Conservation (phyloP, 1,284 basidiomycete genomes). For the Tranzscheliella williamsii region DNA sequence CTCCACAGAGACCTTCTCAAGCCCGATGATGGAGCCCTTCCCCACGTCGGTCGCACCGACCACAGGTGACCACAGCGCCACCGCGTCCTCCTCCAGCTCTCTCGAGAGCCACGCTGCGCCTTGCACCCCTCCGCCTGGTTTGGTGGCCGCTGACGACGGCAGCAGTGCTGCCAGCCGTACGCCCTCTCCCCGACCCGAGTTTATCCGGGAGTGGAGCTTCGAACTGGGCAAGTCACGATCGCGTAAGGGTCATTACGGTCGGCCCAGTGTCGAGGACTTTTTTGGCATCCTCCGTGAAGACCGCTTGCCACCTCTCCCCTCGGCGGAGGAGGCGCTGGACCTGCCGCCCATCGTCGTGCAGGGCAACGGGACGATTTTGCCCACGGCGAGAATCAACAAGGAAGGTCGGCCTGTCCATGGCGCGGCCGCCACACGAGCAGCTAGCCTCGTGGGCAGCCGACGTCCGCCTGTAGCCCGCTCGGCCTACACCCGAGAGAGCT, state of each 20-base stretch:
- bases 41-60: neutral
- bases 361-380: constrained; percentile 10
- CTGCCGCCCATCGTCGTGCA: constrained; percentile 46
- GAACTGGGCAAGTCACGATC: constrained; percentile 23
- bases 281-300: constrained; percentile 46
- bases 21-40: neutral
- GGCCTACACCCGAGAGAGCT: constrained; percentile 39
- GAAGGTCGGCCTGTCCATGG: constrained; percentile 13
- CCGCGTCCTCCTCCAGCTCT: constrained; percentile 24
- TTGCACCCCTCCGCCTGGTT: constrained; percentile 15
- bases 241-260: neutral
- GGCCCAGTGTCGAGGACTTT: constrained; percentile 45
- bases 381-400: constrained; percentile 21
- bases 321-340: constrained; percentile 39
- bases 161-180: constrained; percentile 2
- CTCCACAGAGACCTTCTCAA: constrained; percentile 1
- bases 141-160: constrained; percentile 7
- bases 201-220: constrained; percentile 52
- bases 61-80: neutral
- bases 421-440: neutral
- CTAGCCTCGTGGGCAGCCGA: constrained; percentile 16
- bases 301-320: constrained; percentile 36
- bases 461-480: constrained; percentile 45
- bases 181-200: constrained; percentile 44
- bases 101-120: constrained; percentile 31